Evolutionary conservation across 2,329 filamentous ascomycete genomes (phyloP).

Genomic region (Trichophyton rubrum): DNA sequence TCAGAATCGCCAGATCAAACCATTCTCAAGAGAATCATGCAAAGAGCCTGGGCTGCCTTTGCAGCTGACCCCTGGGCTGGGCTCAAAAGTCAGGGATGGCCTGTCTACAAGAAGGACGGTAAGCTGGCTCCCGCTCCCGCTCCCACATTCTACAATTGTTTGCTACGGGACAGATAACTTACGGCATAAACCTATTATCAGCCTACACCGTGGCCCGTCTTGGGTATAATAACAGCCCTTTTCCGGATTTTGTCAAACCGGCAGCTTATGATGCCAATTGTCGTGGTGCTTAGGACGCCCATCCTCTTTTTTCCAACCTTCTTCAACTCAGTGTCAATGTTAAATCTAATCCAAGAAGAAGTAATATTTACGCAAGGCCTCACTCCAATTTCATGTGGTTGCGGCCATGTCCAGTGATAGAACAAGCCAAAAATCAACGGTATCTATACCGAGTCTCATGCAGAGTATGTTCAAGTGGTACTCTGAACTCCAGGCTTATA

Average conservation of each 20-base stretch:
- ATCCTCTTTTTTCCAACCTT: neutral
- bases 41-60: conserved; percentile 23
- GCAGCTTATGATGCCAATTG: conserved; percentile 4
- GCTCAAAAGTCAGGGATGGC: conserved; percentile 14
- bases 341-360: neutral
- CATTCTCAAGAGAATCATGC: conserved; percentile 21
- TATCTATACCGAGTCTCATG: neutral
- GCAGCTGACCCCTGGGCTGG: conserved; percentile 22
- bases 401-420: neutral
- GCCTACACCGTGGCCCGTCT: neutral
- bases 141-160: too few relatives aligned
- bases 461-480: neutral
- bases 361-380: neutral
- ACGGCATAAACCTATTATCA: neutral
- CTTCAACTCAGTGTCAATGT: neutral
- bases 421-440: neutral
- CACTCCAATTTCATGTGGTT: neutral
- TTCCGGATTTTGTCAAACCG: conserved; percentile 3
- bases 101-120: conserved; percentile 7
- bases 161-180: neutral
- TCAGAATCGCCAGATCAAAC: conserved; percentile 21
- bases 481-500: neutral
- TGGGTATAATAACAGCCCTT: conserved; percentile 5
- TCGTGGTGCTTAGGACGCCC: neutral
- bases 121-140: neutral